Evolutionary conservation across 352 stramenopile genomes (phyloP).

Genomic region (Globisporangium cystogenes): DNA sequence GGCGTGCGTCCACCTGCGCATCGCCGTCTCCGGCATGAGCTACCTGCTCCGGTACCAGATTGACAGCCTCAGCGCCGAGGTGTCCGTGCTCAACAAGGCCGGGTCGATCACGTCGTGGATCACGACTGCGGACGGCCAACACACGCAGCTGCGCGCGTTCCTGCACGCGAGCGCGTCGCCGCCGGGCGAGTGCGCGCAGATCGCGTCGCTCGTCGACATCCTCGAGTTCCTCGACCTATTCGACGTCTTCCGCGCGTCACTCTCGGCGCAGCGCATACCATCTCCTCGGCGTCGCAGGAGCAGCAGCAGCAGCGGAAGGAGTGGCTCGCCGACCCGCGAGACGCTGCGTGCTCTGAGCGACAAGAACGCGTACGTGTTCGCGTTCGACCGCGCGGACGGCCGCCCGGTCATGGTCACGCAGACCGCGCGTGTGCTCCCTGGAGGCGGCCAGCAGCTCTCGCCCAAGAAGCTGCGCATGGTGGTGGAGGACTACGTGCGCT

Average conservation of each 20-base stretch:
- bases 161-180: constrained; percentile 9
- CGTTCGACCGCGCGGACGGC: constrained; percentile 29
- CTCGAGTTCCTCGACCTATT: constrained; percentile 41
- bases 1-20: constrained; percentile 21
- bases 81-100: constrained; percentile 33
- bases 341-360: constrained; percentile 20
- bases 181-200: constrained; percentile 16
- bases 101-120: constrained; percentile 45
- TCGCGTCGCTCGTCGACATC: constrained; percentile 33
- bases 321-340: background rate
- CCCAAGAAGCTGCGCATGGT: constrained; percentile 19
- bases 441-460: background rate
- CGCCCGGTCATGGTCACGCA: constrained; percentile 34
- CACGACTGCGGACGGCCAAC: constrained; percentile 21
- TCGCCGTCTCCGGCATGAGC: constrained; percentile 21
- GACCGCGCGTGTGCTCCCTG: background rate
- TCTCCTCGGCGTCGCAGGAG: constrained; percentile 2
- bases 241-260: constrained; percentile 29
- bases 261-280: constrained; percentile 9
- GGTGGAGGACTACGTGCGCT: constrained; percentile 38
- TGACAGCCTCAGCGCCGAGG: constrained; percentile 29
- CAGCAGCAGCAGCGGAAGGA: background rate
- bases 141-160: constrained; percentile 36
- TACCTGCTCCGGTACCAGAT: constrained; percentile 45
- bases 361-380: constrained; percentile 42